Percentiles rank a stretch among this genome's conserved stretches.
Conservation (phyloP, 768 basidiomycete species). For the Lentinula boryana region DNA sequence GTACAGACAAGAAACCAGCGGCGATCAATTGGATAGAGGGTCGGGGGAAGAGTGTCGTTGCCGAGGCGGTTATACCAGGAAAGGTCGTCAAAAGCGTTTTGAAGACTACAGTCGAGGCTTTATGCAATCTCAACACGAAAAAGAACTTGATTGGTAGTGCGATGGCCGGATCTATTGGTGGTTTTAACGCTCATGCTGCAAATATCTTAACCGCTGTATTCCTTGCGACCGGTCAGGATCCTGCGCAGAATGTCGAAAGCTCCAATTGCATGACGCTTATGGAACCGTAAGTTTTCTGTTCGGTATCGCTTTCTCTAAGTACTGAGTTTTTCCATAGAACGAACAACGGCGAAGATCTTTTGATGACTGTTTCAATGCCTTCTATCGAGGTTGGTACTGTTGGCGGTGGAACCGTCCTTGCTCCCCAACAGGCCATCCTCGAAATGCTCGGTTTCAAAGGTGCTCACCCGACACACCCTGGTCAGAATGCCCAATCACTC, state of each 20-base stretch:
- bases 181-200: conserved; percentile 97
- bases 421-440: conserved; percentile 84
- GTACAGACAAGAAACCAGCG: conserved; percentile 99
- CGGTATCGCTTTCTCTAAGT: neutral
- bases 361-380: conserved; percentile 97
- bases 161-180: conserved; percentile 97
- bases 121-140: conserved; percentile 91
- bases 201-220: conserved; percentile 96
- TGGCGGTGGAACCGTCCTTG: conserved; percentile 91
- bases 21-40: conserved; percentile 99
- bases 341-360: conserved; percentile 84
- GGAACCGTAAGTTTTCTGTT: conserved; percentile 76
- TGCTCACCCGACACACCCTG: conserved; percentile 81
- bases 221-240: conserved; percentile 96
- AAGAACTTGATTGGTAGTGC: conserved; percentile 97
- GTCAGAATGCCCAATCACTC: conserved; percentile 83
- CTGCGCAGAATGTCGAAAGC: conserved; percentile 98
- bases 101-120: conserved; percentile 88
- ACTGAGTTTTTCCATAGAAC: conserved; percentile 37
- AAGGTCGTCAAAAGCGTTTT: conserved; percentile 82
- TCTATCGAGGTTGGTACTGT: conserved; percentile 98
- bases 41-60: conserved; percentile 95
- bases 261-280: conserved; percentile 98
- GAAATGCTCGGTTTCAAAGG: conserved; percentile 93
- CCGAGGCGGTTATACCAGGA: conserved; percentile 90